Evolutionary conservation across 2,329 filamentous ascomycete species (phyloP), one percentile per base, ranked within the genome.

Genomic region (Aureobasidium vineae): DNA sequence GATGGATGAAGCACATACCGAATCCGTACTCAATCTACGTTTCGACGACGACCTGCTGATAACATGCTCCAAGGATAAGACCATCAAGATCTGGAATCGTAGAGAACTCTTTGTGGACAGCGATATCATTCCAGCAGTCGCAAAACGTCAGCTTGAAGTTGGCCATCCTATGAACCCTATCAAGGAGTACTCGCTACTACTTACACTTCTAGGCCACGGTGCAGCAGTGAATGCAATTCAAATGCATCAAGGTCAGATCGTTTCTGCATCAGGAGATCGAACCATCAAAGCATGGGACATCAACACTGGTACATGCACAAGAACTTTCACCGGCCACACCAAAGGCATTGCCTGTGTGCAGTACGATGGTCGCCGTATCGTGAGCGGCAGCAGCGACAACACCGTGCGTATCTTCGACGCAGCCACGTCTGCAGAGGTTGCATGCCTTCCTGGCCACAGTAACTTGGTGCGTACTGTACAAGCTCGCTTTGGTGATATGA

Each of bases 331-430:
- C 45, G 95, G 94, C 1, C 95, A 99, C 73, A 87, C 86, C 69
- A 99, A 99, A 76, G 95, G 95, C 38, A 98, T 99, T 72, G 95
- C 95, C 2, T 99, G 95, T 76, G 93, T 99, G 19, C 94, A 99
- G 77, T 98, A 95, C 74, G 95, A 99, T 75, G 92, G 92, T 31
- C 88, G 91, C 60, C 87, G 95, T 23, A 96, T 99, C 69, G 92
- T 99, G 61, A 97, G 92, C 72, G 95, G 95, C 2, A 97, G 93
- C 77, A 97, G 93, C 72, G 95, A 99, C 76, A 92, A 96, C 75
- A 93, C 95, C 47, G 92, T 99, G 38, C 92, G 95, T 71, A 95
- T 99, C 23, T 99, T 96, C 75, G 95, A 98, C 75, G 88, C 90
- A 52, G 85, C 86, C 53, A 92, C 92, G 0, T 90, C 90, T 4